Base-by-base conservation (phyloP, 495 filamentous ascomycete genomes). In the Talaromyces stipitatus region DNA sequence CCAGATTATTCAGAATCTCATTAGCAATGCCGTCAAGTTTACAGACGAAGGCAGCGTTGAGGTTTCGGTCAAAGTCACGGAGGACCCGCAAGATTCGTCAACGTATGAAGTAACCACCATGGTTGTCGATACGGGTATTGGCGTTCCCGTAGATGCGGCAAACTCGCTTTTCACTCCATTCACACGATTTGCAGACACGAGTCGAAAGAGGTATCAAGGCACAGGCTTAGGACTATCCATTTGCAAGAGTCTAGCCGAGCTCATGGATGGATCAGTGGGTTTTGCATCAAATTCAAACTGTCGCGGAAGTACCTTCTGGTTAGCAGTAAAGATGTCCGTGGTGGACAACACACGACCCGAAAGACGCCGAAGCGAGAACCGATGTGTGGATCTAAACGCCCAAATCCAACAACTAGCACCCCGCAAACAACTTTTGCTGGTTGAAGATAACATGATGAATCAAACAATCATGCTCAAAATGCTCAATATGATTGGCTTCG, bases 1-100 rank as follows among this genome's bases (percentile, higher is more conserved):
- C 16, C 91, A 95, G 69, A 85, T 96, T 29, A 77, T 95, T 11
- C 89, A 86, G 24, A 96, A 95, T 63, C 69, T 96, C 12, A 75
- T 95, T n/a, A 86, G 87, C 8, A 96, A 96, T 63, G 88, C 86
- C 55, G 89, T 92, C 69, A 95, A 96, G 60, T 95, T 95, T 61
- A 95, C 91, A 0, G 83, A 83, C 26, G 73, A 82, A 23, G 91
- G 91, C 1, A 79, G 77, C 54, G 82, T 95, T 10, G 80, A 77
- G 16, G 64, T 82, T 3, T 66, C 71, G 4, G 69, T 81, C 5
- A 61, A 74, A 1, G 90, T 88, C 62, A 70, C 79, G 1, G 23
- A 69, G n/a, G 61, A 71, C 18, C 63, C 75, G 22, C 69, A 78
- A 29, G 72, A 76, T 24, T 58, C 66, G 0, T 61, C 64, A 7